Conservation (phyloP, 805 yeast genomes). For the Aciculoconidium aculeatum region DNA sequence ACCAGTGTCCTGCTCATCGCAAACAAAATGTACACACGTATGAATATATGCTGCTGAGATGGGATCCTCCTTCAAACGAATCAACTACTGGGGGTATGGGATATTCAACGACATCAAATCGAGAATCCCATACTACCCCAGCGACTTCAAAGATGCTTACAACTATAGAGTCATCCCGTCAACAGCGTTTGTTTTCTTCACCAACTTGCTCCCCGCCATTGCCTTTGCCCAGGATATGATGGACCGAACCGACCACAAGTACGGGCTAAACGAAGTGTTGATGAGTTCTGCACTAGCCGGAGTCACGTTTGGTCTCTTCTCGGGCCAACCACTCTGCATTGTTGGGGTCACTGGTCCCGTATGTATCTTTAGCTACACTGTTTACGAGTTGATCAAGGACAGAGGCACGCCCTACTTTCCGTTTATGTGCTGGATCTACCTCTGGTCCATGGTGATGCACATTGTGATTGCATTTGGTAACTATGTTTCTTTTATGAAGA, state of each 20-base stretch:
- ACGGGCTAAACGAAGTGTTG: constrained; percentile 88
- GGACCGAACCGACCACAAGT: constrained; percentile 78
- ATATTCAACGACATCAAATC: constrained; percentile 45
- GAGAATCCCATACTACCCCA: constrained; percentile 59
- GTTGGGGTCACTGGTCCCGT: constrained; percentile 98
- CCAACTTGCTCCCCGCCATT: constrained; percentile 85
- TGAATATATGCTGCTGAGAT: constrained; percentile 1
- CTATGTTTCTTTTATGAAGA: constrained; percentile 58
- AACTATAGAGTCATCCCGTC: constrained; percentile 87
- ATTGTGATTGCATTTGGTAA: constrained; percentile 65
- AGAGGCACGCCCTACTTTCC: constrained; percentile 62
- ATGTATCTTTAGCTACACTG: constrained; percentile 86
- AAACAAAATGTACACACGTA: not conserved
- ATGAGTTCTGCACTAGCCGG: constrained; percentile 86
- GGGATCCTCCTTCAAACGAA: constrained; percentile 7
- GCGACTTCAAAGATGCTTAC: constrained; percentile 80
- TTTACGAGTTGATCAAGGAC: constrained; percentile 62
- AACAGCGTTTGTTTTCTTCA: constrained; percentile 76
- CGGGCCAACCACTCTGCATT: constrained; percentile 90
- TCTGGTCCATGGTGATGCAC: constrained; percentile 88
- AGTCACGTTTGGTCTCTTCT: constrained; percentile 73
- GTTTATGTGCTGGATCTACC: constrained; percentile 92
- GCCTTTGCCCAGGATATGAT: constrained; percentile 98
- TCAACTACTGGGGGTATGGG: constrained; percentile 38
- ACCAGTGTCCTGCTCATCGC: not conserved